Evolutionary conservation across 768 basidiomycete species (phyloP), one percentile per base, ranked within the genome.

Genomic region (Suillus sp.): DNA sequence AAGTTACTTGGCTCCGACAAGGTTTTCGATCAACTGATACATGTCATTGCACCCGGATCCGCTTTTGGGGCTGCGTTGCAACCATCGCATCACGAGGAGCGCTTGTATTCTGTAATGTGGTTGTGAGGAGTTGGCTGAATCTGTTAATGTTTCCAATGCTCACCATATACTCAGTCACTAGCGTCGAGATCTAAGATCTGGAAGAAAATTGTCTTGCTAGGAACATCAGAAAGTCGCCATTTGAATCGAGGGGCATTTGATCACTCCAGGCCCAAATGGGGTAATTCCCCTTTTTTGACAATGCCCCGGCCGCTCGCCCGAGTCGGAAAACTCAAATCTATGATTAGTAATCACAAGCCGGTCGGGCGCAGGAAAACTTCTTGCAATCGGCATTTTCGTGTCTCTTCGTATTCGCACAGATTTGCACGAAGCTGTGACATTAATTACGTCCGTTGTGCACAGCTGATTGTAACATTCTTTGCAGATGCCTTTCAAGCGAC

Each of bases 401-500:
- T 20, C 27, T 10, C 50, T 53, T 53, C 51, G 18, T 2, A 53
- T 53, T 53, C 51, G 51, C 51, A 53, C 51, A 53, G 30, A 51
- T 51, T 30, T 51, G 50, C 55, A 16, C 55, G 22, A 34, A 13
- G 20, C n/a, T 53, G 51, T 34, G 34, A 40, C 25, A 40, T 57
- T 30, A 30, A 57, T 40, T 30, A 6, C 40, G 0, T 8, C n/a
- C 54, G 22, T 53, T 34, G 51, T 20, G 6, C 34, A 4, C 30
- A 32, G 20, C 51, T 32, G 50, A 30, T 37, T 55, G 22, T 18
- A 8, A 27, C 16, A 13, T 40, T 57, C 18, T 27, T 40, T 42
- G 56, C 38, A 42, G 25, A 57, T 57, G 56, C 38, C 56, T 40
- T 57, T 40, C 38, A 57, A 57, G 56, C 56, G 38, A 18, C 56